Base-by-base conservation (phyloP, 2,329 filamentous ascomycete species). In the Aspergillus ruber region DNA sequence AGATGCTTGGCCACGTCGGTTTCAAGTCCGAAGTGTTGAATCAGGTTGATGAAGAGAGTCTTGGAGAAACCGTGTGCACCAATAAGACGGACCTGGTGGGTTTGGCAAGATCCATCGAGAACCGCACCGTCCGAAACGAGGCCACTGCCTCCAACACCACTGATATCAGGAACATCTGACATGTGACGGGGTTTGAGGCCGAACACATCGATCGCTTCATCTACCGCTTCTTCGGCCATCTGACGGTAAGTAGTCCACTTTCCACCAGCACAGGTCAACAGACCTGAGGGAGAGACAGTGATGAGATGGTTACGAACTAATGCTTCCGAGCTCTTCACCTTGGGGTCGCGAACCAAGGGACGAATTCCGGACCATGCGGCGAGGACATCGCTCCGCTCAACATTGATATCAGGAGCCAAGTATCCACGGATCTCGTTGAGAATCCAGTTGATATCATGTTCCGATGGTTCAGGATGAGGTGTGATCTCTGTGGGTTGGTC, bases 191-290 rank as follows among this genome's bases (percentile, higher is more conserved):
- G 71, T 45, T 76, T 66, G 32, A 93, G 77, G 7, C 74, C 71
- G 68, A 89, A 91, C 50, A 80, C 75, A 45, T 78, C 74, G 65
- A 93, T 79, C 8, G 88, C 86, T 60, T 86, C 84, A 60, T 94
- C 88, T 39, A 95, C 88, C 40, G 86, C 86, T 65, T 94, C 88
- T 69, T 95, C 88, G 18, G 88, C 87, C 89, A 95, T 94, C 68
- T 94, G 87, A 48, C 89, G 84, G 71, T 94, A 94, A 1, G 89
- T 94, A 2, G 89, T 94, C 89, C 89, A 94, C 71, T 95, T 94
- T 42, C 89, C 89, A 57, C 89, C 89, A 23, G 88, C 88, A 62
- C 88, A 90, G 29, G 89, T 95, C 55, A 95, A 72, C 17, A 94
- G 78, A 9, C 89, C 89, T 6, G 86, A 88, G 2, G 79, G 69